A percentile compares a stretch with the other conserved stretches of the same genome.
Conservation (phyloP, 805 yeast genomes). For the Lipomyces oligophaga region DNA sequence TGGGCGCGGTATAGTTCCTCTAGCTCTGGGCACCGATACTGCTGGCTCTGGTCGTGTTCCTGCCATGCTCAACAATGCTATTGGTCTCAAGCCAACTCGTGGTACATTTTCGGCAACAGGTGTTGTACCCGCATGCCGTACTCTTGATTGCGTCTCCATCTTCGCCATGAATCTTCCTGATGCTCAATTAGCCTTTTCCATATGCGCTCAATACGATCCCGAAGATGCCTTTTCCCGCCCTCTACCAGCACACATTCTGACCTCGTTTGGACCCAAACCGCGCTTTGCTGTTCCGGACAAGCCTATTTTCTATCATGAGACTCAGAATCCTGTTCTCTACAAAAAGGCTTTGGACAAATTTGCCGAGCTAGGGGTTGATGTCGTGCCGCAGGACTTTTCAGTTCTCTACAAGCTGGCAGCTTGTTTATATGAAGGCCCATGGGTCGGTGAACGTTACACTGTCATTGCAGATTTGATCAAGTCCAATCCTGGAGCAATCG, state of each 20-base stretch:
- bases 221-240: slow-evolving; percentile 77
- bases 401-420: slow-evolving; percentile 77
- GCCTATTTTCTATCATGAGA: slow-evolving; percentile 77
- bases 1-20: slow-evolving; percentile 82
- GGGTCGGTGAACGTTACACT: slow-evolving; percentile 94
- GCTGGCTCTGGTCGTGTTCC: slow-evolving; percentile 99
- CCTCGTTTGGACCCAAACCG: slow-evolving; percentile 56
- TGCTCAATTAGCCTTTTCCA: slow-evolving; percentile 71
- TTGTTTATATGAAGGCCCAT: slow-evolving; percentile 93
- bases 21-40: slow-evolving; percentile 91
- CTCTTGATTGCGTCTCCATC: slow-evolving; percentile 87
- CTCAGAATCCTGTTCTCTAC: slow-evolving; percentile 68
- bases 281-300: slow-evolving; percentile 72
- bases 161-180: slow-evolving; percentile 75
- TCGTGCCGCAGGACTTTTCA: slow-evolving; percentile 64
- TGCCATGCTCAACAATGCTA: slow-evolving; percentile 84
- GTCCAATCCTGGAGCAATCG: slow-evolving; percentile 70
- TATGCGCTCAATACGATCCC: slow-evolving; percentile 69
- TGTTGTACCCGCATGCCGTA: slow-evolving; percentile 96
- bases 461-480: slow-evolving; percentile 70
- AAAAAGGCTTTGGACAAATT: slow-evolving; percentile 56
- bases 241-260: slow-evolving; percentile 62
- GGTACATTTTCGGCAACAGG: slow-evolving; percentile 85
- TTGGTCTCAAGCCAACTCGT: slow-evolving; percentile 89
- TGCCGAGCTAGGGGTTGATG: slow-evolving; percentile 52